These are phyloP conservation scores for Dichotomopilus funicola DNA, from an alignment of 2,329 filamentous ascomycete species.

Conservation along the genomic window DNA sequence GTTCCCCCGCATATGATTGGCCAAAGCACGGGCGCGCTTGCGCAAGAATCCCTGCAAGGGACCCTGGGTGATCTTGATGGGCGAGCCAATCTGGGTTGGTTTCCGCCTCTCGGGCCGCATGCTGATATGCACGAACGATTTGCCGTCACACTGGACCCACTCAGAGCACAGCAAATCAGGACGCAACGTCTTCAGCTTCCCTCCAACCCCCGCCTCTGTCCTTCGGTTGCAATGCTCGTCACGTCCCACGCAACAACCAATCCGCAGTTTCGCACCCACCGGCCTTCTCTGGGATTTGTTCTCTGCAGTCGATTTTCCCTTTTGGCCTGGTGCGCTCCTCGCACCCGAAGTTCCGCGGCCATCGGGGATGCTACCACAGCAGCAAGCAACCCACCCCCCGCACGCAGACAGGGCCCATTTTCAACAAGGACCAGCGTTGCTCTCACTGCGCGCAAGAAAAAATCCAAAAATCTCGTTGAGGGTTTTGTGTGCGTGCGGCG, in stretches of 20 bases:
- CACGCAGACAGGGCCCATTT: neutral
- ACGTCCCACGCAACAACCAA: neutral
- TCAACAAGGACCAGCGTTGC: too few relatives aligned
- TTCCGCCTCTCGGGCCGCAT: conserved; percentile 39
- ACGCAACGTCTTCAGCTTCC: conserved; percentile 16
- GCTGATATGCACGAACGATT: conserved; percentile 38
- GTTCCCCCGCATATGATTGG: conserved; percentile 21
- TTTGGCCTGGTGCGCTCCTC: neutral
- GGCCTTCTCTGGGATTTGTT: too few relatives aligned
- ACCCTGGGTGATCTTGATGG: conserved; percentile 28
- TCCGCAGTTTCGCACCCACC: neutral
- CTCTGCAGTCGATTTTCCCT: too few relatives aligned
- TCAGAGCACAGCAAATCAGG: conserved; percentile 30
- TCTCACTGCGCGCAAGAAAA: too few relatives aligned
- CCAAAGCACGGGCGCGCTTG: conserved; percentile 21
- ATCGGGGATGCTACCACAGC: conserved; percentile 14
- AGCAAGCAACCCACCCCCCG: neutral
- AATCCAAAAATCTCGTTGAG: too few relatives aligned
- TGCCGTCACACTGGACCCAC: conserved; percentile 37
- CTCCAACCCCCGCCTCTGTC: conserved; percentile 5
- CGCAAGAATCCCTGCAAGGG: conserved; percentile 21
- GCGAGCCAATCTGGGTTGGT: conserved; percentile 37
- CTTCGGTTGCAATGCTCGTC: neutral
- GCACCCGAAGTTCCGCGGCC: conserved; percentile 11
- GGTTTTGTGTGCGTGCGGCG: too few relatives aligned